phyloP scores from a whole-genome alignment of 164 flowering plant species.

The Vitis cinerea region DNA sequence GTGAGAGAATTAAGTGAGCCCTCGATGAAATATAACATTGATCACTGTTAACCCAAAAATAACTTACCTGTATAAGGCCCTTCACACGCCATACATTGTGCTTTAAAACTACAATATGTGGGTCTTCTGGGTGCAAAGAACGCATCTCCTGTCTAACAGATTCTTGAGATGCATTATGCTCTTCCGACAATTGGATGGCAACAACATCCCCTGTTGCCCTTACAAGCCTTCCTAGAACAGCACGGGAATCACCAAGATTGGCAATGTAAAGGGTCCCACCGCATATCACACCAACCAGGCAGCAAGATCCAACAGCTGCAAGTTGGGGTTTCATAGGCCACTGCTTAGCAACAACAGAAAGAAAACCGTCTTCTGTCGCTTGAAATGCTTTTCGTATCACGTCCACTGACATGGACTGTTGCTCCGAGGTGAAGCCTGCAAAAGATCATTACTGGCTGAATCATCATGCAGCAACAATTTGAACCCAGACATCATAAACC shows the following conservation, averaged over 20 bases:
- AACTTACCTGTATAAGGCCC: conserved; percentile 65
- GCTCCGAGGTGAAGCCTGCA: conserved; percentile 50
- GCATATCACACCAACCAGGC: conserved; percentile 51
- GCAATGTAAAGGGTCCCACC: conserved; percentile 51
- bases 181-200: conserved; percentile 59
- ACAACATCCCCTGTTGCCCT: conserved; percentile 70
- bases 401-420: conserved; percentile 50
- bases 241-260: conserved; percentile 62
- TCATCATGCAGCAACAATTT: neutral
- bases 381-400: conserved; percentile 54
- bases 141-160: conserved; percentile 73
- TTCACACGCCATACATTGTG: conserved; percentile 81
- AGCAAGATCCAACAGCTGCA: conserved; percentile 67
- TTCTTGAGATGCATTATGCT: conserved; percentile 62
- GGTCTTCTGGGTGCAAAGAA: conserved; percentile 64
- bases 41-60: neutral
- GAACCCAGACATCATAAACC: neutral
- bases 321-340: conserved; percentile 61
- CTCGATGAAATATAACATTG: neutral
- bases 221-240: conserved; percentile 51
- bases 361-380: conserved; percentile 59
- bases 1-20: too few relatives aligned
- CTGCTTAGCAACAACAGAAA: conserved; percentile 45
- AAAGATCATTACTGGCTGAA: neutral
- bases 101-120: conserved; percentile 62